Base-by-base conservation (phyloP, 163 green algal genomes). In the Prototheca wickerhamii region DNA sequence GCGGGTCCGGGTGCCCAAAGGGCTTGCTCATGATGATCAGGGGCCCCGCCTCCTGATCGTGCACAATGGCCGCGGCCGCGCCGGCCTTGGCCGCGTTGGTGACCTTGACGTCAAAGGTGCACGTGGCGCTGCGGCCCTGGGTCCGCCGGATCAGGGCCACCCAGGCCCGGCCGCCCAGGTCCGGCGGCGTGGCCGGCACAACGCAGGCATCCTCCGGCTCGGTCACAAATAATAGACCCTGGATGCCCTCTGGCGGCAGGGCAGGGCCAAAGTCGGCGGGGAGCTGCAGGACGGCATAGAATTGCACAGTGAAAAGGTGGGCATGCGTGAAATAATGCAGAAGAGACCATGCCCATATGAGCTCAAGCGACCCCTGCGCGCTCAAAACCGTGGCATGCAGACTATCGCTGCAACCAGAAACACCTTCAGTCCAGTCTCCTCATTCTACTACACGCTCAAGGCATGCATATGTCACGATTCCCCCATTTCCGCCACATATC, bases 71-170 rank as follows among this genome's bases (percentile, higher is more conserved):
- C 1, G 84, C 87, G 4, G 69, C 32, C 4, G 87, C 87, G 2
- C 87, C 87, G 3, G 84, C 87, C 3, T 57, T 31, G 62, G 91
- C 70, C 0, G 86, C 87, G 59, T 89, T 63, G 1, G 57, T 65
- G 8, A 95, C 85, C 85, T 95, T 95, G 54, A 87, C 51, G 32
- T 91, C 87, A 71, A 95, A 95, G 23, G 80, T 93, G 76, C 87
- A 95, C 59, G 84, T 80, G 0, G 65, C 69, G n/a, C 79, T 50
- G n/a, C 59, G 64, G 29, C 73, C 58, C 64, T 88, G 76, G 18
- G 82, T 79, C 20, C 87, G 65, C 2, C 65, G 59, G 18, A 95
- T 87, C 15, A 95, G 72, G 1, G 87, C 84, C 29, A 95, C 69
- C 87, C 87, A 95, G 0, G 68, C 68, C 17, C 64, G 62, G 12